phyloP scores from a whole-genome alignment of 1,284 basidiomycete species.

The Melanopsichium pennsylvanicum region DNA sequence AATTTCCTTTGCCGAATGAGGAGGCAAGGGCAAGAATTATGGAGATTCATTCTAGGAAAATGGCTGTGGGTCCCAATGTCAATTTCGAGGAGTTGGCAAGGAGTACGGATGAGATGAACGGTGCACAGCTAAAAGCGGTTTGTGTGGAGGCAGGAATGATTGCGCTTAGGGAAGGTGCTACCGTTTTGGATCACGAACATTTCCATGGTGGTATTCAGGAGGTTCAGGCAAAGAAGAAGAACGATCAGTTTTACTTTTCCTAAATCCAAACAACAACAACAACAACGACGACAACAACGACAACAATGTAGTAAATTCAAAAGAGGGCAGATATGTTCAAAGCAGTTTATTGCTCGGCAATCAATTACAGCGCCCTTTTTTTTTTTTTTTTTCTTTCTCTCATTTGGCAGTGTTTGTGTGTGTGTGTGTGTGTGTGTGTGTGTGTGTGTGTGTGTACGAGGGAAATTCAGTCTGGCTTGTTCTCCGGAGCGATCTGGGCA shows the following conservation, averaged over 20 bases:
- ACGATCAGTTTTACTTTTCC: conserved; percentile 62
- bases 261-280: conserved; percentile 1
- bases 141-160: conserved; percentile 98
- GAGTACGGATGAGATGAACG: conserved; percentile 81
- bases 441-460: too few relatives aligned
- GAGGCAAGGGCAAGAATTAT: conserved; percentile 77
- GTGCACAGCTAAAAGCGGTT: conserved; percentile 70
- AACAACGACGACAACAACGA: too few relatives aligned
- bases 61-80: conserved; percentile 79
- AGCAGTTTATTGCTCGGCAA: neutral
- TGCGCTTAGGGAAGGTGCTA: conserved; percentile 88
- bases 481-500: too few relatives aligned
- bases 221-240: conserved; percentile 66
- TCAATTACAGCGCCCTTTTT: too few relatives aligned
- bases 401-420: too few relatives aligned
- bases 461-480: too few relatives aligned
- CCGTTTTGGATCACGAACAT: conserved; percentile 67
- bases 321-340: too few relatives aligned
- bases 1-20: conserved; percentile 81
- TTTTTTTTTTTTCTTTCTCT: too few relatives aligned
- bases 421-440: too few relatives aligned
- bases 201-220: conserved; percentile 65
- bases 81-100: conserved; percentile 80
- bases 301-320: neutral
- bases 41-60: conserved; percentile 88